These are phyloP conservation scores for Phytopythium litorale DNA, from an alignment of 352 stramenopile genomes.

Conservation along the genomic window DNA sequence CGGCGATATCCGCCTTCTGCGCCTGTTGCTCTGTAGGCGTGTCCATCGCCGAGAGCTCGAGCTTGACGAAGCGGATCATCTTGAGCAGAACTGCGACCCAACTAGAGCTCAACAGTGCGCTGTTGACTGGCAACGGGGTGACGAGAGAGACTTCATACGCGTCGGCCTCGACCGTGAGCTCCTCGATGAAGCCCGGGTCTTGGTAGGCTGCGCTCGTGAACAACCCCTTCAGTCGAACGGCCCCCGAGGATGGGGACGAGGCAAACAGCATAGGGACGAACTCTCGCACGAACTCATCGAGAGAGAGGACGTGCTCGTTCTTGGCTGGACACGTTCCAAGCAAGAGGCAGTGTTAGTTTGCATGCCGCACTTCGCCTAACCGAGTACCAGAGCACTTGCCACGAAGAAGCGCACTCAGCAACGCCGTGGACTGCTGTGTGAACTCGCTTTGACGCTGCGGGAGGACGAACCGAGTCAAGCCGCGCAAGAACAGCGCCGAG, in stretches of 20 bases:
- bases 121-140: slow-evolving; percentile 19
- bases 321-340: slow-evolving; percentile 18
- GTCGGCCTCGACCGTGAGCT: slow-evolving; percentile 51
- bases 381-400: slow-evolving; percentile 11
- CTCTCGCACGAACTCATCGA: slow-evolving; percentile 36
- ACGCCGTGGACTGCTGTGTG: slow-evolving; percentile 20
- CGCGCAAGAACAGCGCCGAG: slow-evolving; percentile 38
- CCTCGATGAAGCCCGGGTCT: slow-evolving; percentile 38
- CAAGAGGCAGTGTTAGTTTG: not conserved
- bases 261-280: slow-evolving; percentile 50
- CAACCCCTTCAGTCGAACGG: slow-evolving; percentile 34
- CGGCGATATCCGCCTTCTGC: not conserved
- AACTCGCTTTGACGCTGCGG: slow-evolving; percentile 20
- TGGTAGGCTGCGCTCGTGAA: slow-evolving; percentile 31
- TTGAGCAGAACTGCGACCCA: slow-evolving; percentile 57
- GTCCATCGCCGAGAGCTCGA: slow-evolving; percentile 19
- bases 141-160: slow-evolving; percentile 53
- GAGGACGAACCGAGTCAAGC: slow-evolving; percentile 23
- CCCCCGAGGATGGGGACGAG: slow-evolving; percentile 15
- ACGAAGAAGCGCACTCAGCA: slow-evolving; percentile 33
- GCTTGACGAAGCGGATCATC: slow-evolving; percentile 45
- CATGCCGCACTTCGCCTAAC: not conserved
- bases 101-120: slow-evolving; percentile 25
- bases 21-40: slow-evolving; percentile 1
- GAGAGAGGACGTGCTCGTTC: slow-evolving; percentile 20